Percentiles rank a stretch among this genome's conserved stretches.
Conservation (phyloP, 805 yeast genomes). For the Yamadazyma endophytica region DNA sequence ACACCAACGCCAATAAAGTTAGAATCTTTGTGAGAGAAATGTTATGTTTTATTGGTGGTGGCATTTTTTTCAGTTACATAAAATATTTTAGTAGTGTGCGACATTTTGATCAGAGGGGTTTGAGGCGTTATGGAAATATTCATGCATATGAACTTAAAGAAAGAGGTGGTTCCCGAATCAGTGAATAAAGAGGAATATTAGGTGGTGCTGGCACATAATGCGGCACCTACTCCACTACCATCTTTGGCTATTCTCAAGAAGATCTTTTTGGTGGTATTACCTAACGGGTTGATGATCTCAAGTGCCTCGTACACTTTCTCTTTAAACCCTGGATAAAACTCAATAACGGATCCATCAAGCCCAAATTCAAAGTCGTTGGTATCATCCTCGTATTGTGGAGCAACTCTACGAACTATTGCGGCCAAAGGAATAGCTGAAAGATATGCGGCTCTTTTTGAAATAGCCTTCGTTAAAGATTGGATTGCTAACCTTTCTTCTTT, state of each 20-base stretch:
- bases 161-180: too few species aligned
- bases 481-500: conserved; percentile 69
- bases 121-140: too few species aligned
- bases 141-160: too few species aligned
- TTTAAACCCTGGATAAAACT: conserved; percentile 88
- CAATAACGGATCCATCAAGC: conserved; percentile 92
- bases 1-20: too few species aligned
- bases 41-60: too few species aligned
- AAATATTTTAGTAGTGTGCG: too few species aligned
- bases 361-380: conserved; percentile 81
- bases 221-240: conserved; percentile 98
- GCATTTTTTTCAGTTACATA: too few species aligned
- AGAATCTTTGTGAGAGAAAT: too few species aligned
- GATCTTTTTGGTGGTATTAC: conserved; percentile 70
- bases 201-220: conserved; percentile 67
- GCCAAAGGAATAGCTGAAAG: conserved; percentile 87
- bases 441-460: conserved; percentile 85
- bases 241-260: conserved; percentile 84
- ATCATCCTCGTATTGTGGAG: conserved; percentile 46
- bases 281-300: conserved; percentile 62
- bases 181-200: too few species aligned
- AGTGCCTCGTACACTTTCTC: conserved; percentile 77
- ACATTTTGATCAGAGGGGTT: too few species aligned
- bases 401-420: conserved; percentile 72
- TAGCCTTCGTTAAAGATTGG: conserved; percentile 69